Evolutionary conservation across 2,329 filamentous ascomycete genomes (phyloP).

Genomic region (Talaromyces islandicus): DNA sequence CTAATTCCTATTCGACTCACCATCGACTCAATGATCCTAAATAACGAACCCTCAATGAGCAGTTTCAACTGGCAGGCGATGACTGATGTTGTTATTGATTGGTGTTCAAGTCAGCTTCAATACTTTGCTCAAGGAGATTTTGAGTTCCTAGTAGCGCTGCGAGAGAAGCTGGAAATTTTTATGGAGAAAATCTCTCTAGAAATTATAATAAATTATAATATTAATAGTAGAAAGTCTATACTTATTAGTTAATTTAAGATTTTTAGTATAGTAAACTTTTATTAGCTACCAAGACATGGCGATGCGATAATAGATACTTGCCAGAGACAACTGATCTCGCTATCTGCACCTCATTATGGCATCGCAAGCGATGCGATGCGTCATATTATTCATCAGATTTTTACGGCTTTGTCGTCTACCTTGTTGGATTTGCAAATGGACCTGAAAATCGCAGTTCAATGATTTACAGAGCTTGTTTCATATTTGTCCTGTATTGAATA

Average conservation of each 20-base stretch:
- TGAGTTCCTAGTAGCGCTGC: neutral
- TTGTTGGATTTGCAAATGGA: slow-evolving; percentile 17
- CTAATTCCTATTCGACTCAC: neutral
- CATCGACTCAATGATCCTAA: neutral
- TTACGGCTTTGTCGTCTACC: neutral
- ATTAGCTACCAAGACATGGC: neutral
- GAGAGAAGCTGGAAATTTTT: neutral
- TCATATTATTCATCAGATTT: neutral
- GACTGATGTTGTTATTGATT: neutral
- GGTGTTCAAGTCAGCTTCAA: neutral
- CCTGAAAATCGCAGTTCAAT: neutral
- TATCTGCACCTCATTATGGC: neutral
- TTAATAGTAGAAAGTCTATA: too few relatives aligned
- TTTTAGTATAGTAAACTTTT: too few relatives aligned
- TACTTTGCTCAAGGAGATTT: neutral
- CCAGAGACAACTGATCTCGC: neutral
- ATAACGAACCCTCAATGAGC: neutral
- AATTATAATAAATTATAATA: too few relatives aligned
- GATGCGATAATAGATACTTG: neutral
- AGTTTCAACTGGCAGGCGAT: neutral
- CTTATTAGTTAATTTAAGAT: too few relatives aligned
- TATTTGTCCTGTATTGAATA: slow-evolving; percentile 5
- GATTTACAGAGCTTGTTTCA: slow-evolving; percentile 1
- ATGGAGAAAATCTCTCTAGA: too few relatives aligned
- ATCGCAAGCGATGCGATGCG: neutral